phyloP scores from a whole-genome alignment of 441 rosid species.

The Brassica hybrid region DNA sequence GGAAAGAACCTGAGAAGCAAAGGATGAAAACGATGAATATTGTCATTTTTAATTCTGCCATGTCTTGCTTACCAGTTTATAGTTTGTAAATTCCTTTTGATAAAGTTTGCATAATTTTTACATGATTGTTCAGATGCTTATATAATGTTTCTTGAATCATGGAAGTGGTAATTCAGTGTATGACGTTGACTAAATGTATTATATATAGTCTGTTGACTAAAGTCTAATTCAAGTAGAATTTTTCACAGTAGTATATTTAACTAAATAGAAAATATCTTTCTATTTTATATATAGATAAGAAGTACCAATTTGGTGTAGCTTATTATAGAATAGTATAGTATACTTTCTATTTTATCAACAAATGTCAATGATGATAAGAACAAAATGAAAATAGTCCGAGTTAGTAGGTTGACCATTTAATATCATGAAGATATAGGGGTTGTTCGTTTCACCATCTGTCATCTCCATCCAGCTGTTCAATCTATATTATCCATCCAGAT shows the following conservation, averaged over 20 bases:
- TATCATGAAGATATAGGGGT: no score
- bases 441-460: no score
- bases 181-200: background rate
- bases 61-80: constrained; percentile 8
- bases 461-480: no score
- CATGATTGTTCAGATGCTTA: background rate
- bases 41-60: background rate
- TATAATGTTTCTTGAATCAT: constrained; percentile 7
- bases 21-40: background rate
- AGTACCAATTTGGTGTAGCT: background rate
- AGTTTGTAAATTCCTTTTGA: background rate
- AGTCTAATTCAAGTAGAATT: background rate
- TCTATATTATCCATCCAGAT: background rate
- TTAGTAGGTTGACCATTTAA: no score
- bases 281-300: background rate
- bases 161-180: background rate
- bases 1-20: constrained; percentile 5
- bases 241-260: no score
- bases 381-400: no score
- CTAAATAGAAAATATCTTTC: background rate
- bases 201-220: no score
- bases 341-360: no score
- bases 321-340: background rate
- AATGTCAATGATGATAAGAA: no score
- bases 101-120: background rate